phyloP scores from a whole-genome alignment of 805 yeast genomes.

The Metschnikowia drakensbergensis region DNA sequence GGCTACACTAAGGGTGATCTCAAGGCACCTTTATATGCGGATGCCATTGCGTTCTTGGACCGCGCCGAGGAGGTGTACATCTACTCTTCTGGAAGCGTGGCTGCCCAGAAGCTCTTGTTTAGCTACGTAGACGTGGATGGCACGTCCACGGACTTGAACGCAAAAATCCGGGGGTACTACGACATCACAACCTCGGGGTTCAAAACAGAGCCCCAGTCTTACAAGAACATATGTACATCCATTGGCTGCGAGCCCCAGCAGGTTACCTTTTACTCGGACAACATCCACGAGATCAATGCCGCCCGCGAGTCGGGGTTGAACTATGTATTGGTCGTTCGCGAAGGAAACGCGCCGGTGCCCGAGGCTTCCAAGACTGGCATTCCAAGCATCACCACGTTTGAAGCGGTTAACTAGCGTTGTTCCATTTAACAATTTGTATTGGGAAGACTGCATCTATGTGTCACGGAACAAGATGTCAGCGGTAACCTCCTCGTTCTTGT shows the following conservation, averaged over 20 bases:
- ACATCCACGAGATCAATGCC: slow-evolving; percentile 70
- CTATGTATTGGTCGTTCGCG: slow-evolving; percentile 59
- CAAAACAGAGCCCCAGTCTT: slow-evolving; percentile 57
- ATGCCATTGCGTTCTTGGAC: slow-evolving; percentile 59
- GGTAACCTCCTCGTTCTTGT: slow-evolving; percentile 93
- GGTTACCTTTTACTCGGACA: slow-evolving; percentile 75
- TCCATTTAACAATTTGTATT: no score
- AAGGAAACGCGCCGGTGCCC: slow-evolving; percentile 63
- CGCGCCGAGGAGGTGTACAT: slow-evolving; percentile 48
- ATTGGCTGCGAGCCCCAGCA: slow-evolving; percentile 33
- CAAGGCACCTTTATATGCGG: slow-evolving; percentile 70
- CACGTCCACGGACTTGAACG: slow-evolving; percentile 49
- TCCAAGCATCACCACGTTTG: slow-evolving; percentile 8
- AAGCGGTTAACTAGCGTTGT: neutral
- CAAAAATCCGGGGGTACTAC: slow-evolving; percentile 60
- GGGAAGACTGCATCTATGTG: slow-evolving; percentile 14
- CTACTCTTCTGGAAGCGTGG: slow-evolving; percentile 85
- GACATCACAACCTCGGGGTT: slow-evolving; percentile 84
- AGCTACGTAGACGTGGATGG: slow-evolving; percentile 47
- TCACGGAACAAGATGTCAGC: slow-evolving; percentile 80
- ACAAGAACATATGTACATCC: slow-evolving; percentile 47
- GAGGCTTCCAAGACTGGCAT: slow-evolving; percentile 25
- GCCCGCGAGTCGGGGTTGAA: slow-evolving; percentile 63
- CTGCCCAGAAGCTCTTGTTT: slow-evolving; percentile 80
- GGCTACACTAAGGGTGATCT: slow-evolving; percentile 80